Percentiles rank a stretch among this genome's conserved stretches.
phyloP scores from a whole-genome alignment of 2,329 filamentous ascomycete genomes.

The Phialocephala sp. region DNA sequence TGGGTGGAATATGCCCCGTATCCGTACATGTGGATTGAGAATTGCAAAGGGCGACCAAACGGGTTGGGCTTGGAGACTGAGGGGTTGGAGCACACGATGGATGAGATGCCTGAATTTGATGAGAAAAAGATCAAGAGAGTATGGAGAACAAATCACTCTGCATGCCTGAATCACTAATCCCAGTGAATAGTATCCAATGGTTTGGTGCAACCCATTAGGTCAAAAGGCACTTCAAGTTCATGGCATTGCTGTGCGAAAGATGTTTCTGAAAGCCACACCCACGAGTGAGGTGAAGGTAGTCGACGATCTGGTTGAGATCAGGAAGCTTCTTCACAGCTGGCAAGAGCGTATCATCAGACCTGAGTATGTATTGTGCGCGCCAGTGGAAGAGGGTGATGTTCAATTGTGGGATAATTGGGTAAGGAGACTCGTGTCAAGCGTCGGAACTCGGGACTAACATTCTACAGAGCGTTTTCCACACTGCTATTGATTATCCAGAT shows the following conservation, averaged over 20 bases:
- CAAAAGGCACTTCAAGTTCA: conserved; percentile 53
- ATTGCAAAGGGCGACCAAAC: conserved; percentile 48
- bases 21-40: conserved; percentile 52
- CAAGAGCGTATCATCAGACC: conserved; percentile 49
- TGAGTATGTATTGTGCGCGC: conserved; percentile 49
- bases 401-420: conserved; percentile 51
- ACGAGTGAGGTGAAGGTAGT: conserved; percentile 45
- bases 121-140: conserved; percentile 44
- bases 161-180: neutral
- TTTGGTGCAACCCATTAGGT: conserved; percentile 52
- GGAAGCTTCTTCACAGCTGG: conserved; percentile 44
- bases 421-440: neutral
- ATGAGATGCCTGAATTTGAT: conserved; percentile 47
- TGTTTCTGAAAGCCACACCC: conserved; percentile 46
- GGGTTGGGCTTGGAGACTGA: conserved; percentile 49
- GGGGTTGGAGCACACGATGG: conserved; percentile 47
- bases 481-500: conserved; percentile 51
- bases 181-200: conserved; percentile 48
- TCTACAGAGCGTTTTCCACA: conserved; percentile 46
- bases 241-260: conserved; percentile 47
- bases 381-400: conserved; percentile 51
- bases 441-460: too few species aligned
- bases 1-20: conserved; percentile 54
- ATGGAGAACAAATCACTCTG: neutral
- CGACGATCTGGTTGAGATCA: conserved; percentile 48